Base-by-base conservation (phyloP, 192 early-diverging fungal genomes). In the Podila epicladia region DNA sequence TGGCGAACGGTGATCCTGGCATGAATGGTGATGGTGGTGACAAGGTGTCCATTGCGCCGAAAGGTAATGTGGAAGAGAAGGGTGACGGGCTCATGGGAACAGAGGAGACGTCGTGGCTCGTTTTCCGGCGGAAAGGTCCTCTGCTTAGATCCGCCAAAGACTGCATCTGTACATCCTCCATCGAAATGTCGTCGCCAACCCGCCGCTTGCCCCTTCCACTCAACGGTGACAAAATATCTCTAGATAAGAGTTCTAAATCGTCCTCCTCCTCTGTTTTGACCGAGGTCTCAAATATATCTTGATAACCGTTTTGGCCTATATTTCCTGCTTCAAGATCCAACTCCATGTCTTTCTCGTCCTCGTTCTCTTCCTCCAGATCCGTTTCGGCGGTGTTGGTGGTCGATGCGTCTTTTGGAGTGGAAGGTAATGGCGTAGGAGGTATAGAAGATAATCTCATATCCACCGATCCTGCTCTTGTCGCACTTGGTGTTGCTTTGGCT, bases 1-100 rank as follows among this genome's bases (percentile, higher is more conserved):
- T 72, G 17, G 71, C 77, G 33, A 65, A 80, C 4, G 77, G 77
- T n/a, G 77, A 80, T 24, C 71, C 77, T 9, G 77, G 71, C 71
- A 80, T 73, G 37, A 80, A 80, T 2, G 77, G 77, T 41, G 70
- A 73, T 0, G 69, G 48, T n/a, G 69, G 29, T 20, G 59, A 61
- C 15, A 65, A 60, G 1, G 66, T 19, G 11, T 73, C 77, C 11
- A 33, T 58, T 22, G 45, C 49, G 19, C 49, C 58, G 24, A 65
- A 2, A 0, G 48, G 26, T 24, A 71, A 67, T n/a, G 58, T 19
- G 29, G 70, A 67, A 11, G 64, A 9, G 1, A 68, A 71, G 0
- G 64, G 48, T 5, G 58, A 12, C 12, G n/a, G 19, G 62, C 28
- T 32, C 28, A 68, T 24, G 19, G 22, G 22, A 35, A 24, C 31